These are phyloP conservation scores for Wickerhamiella sorbophila DNA, from an alignment of 805 yeast species.

Conservation along the genomic window DNA sequence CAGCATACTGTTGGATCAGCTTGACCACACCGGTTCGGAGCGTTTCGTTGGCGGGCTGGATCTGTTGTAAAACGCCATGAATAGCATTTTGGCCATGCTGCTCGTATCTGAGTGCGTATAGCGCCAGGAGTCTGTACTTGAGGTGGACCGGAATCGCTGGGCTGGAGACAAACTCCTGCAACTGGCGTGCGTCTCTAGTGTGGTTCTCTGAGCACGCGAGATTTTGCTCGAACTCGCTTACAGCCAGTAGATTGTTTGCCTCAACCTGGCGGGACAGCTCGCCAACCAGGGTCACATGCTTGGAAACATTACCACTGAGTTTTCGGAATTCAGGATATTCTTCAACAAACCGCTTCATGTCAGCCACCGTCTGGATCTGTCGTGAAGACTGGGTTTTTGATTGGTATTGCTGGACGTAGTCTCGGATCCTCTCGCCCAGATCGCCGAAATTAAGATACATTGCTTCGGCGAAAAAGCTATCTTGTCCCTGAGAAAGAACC, in stretches of 20 bases:
- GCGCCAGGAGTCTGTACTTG: conserved; percentile 57
- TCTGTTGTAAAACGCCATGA: conserved; percentile 13
- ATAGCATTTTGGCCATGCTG: conserved; percentile 12
- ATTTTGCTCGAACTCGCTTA: conserved; percentile 82
- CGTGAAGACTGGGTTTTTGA: conserved; percentile 60
- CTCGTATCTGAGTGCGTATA: conserved; percentile 57
- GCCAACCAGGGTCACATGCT: conserved; percentile 80
- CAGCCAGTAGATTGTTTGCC: conserved; percentile 50
- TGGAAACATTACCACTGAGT: conserved; percentile 73
- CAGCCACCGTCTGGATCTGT: conserved; percentile 64
- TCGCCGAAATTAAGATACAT: conserved; percentile 92
- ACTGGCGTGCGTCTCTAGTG: conserved; percentile 37
- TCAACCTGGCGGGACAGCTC: conserved; percentile 71
- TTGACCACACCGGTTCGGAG: conserved; percentile 33
- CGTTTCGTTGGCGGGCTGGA: conserved; percentile 18
- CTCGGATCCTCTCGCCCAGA: conserved; percentile 73
- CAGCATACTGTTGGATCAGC: conserved; percentile 31
- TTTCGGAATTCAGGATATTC: conserved; percentile 89
- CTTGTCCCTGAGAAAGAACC: conserved; percentile 55
- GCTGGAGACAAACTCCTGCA: conserved; percentile 39
- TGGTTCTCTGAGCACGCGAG: conserved; percentile 54
- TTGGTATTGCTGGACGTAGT: conserved; percentile 71
- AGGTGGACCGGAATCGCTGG: conserved; percentile 33
- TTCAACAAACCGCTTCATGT: conserved; percentile 81
- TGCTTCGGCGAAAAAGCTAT: conserved; percentile 60